Percentiles rank a stretch among this genome's conserved stretches.
Conservation (phyloP, 2,329 filamentous ascomycete species). For the Phialophora verrucosa region DNA sequence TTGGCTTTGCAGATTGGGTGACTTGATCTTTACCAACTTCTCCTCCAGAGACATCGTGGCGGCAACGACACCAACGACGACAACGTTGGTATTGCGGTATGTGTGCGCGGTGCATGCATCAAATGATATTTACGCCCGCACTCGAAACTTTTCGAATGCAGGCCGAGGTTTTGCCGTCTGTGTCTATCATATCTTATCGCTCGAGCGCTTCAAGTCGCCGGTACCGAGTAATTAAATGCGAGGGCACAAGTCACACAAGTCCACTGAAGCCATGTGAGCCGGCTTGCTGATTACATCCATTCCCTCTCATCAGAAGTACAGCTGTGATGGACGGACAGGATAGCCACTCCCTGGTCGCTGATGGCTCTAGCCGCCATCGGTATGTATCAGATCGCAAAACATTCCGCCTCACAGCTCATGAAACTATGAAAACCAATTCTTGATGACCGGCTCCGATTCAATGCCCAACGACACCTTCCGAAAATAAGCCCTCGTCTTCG, state of each 20-base stretch:
- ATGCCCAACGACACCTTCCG: slow-evolving; percentile 35
- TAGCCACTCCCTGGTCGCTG: not conserved
- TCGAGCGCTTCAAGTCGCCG: too few species aligned
- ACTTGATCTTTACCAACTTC: slow-evolving; percentile 96
- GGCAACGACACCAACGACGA: slow-evolving; percentile 1
- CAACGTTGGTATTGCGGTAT: not conserved
- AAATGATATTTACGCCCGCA: not conserved
- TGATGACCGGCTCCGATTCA: slow-evolving; percentile 32
- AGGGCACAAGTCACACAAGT: not conserved
- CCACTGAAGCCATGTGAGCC: not conserved
- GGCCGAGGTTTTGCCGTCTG: slow-evolving; percentile 15
- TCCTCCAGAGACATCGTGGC: slow-evolving; percentile 68
- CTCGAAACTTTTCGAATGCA: slow-evolving; percentile 15
- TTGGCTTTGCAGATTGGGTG: slow-evolving; percentile 93
- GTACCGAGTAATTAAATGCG: not conserved
- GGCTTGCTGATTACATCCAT: not conserved
- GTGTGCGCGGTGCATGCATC: not conserved
- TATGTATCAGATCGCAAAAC: not conserved
- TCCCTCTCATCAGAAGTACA: not conserved
- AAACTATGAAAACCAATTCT: slow-evolving; percentile 34
- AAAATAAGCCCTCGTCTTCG: slow-evolving; percentile 38
- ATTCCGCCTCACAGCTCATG: not conserved
- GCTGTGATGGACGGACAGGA: not conserved
- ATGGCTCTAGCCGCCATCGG: not conserved
- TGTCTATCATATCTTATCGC: slow-evolving; percentile 2